A percentile compares a stretch with the other conserved stretches of the same genome.
phyloP scores from a whole-genome alignment of 2,329 filamentous ascomycete genomes.

The Colletotrichum spaethianum region DNA sequence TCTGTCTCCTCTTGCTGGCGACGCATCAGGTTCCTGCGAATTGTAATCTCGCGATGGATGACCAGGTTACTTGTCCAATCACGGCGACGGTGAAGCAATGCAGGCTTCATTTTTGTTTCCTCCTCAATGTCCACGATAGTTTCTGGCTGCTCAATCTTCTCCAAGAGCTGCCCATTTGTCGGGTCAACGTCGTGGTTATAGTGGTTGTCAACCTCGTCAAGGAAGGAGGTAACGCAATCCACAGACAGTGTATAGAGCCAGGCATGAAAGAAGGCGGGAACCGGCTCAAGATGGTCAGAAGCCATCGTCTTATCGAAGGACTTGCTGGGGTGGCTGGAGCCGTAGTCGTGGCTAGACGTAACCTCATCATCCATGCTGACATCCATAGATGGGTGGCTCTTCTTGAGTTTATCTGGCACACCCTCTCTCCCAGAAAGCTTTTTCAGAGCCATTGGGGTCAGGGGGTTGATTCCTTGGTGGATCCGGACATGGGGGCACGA shows the following conservation, averaged over 20 bases:
- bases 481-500: neutral
- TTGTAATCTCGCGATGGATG: constrained; percentile 20
- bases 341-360: neutral
- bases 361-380: constrained; percentile 15
- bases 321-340: neutral
- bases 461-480: neutral
- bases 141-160: constrained; percentile 50
- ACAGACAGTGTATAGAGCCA: constrained; percentile 15
- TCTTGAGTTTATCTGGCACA: constrained; percentile 14
- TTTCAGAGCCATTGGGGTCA: constrained; percentile 11
- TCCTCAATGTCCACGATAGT: constrained; percentile 45
- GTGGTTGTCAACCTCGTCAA: constrained; percentile 40
- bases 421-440: neutral
- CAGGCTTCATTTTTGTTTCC: constrained; percentile 19
- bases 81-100: constrained; percentile 41
- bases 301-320: neutral
- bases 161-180: constrained; percentile 51
- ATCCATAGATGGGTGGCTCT: constrained; percentile 33
- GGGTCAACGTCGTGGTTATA: constrained; percentile 55
- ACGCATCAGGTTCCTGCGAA: constrained; percentile 27
- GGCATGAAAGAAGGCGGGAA: neutral
- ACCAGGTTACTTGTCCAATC: constrained; percentile 44
- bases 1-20: neutral
- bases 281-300: too few species aligned
- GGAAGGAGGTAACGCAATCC: neutral